Evolutionary conservation across 179 eudicot genomes (phyloP).

Genomic region (Spergularia azorica): DNA sequence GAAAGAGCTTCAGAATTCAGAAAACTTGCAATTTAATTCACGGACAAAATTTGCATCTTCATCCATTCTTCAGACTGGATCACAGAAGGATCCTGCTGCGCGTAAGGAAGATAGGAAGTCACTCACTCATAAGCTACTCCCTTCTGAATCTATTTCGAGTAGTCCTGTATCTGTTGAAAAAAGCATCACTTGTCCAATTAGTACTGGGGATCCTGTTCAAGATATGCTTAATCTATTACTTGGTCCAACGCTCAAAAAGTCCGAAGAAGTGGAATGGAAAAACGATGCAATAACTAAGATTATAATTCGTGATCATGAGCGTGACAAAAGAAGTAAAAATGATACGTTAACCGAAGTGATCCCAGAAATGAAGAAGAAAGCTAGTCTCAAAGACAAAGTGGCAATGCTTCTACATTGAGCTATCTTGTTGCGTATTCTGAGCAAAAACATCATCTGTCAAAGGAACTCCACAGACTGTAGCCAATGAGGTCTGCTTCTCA

Average conservation of each 20-base stretch:
- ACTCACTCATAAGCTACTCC: slow-evolving; percentile 23
- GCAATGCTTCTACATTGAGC: slow-evolving; percentile 50
- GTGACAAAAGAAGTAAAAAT: slow-evolving; percentile 30
- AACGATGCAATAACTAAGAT: slow-evolving; percentile 33
- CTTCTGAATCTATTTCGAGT: slow-evolving; percentile 19
- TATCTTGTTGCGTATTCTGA: slow-evolving; percentile 1
- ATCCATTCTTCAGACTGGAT: slow-evolving; percentile 16
- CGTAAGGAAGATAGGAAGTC: slow-evolving; percentile 19
- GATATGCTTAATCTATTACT: slow-evolving; percentile 68
- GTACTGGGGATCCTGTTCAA: slow-evolving; percentile 49
- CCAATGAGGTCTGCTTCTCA: slow-evolving; percentile 19
- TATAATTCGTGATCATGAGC: slow-evolving; percentile 22
- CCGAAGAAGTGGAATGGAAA: slow-evolving; percentile 34
- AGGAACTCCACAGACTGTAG: neutral
- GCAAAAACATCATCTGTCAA: neutral
- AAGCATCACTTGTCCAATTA: slow-evolving; percentile 20
- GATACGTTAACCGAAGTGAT: slow-evolving; percentile 28
- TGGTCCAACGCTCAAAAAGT: slow-evolving; percentile 52
- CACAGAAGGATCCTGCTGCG: slow-evolving; percentile 20
- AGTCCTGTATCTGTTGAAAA: slow-evolving; percentile 28
- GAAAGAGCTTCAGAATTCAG: slow-evolving; percentile 25
- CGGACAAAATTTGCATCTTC: slow-evolving; percentile 21
- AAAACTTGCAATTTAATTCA: slow-evolving; percentile 20
- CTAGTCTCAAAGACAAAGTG: slow-evolving; percentile 60
- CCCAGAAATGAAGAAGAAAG: slow-evolving; percentile 51